A percentile compares a stretch with the other conserved stretches of the same genome.
Conservation (phyloP, 129 eudicot species). For the Ambrosia trifida region DNA sequence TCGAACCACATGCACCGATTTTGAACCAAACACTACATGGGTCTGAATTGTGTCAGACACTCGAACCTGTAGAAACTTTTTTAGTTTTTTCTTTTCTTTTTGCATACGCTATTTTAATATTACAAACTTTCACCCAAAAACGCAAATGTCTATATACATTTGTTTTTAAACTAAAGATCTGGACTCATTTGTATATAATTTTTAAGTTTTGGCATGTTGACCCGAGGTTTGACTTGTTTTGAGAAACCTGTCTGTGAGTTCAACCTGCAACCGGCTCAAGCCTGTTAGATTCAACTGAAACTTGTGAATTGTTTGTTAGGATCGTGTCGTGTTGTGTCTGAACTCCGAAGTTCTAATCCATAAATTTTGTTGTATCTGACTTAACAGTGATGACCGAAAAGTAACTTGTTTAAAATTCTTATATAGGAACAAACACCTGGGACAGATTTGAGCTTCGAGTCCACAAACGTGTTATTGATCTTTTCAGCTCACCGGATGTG, state of each 20-base stretch:
- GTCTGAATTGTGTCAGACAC: neutral
- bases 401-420: neutral
- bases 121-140: neutral
- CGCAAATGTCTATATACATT: neutral
- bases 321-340: neutral
- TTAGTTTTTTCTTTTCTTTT: neutral
- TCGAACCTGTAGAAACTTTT: neutral
- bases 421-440: constrained; percentile 81
- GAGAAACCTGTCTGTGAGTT: no score
- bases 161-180: neutral
- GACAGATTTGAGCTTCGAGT: constrained; percentile 92
- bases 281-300: no score
- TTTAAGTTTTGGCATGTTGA: neutral
- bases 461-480: constrained; percentile 97
- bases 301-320: no score
- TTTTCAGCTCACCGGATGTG: constrained; percentile 89
- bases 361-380: no score
- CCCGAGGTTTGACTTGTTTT: no score
- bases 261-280: no score
- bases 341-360: neutral
- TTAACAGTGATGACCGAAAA: neutral
- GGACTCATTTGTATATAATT: neutral
- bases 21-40: neutral
- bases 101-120: neutral
- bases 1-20: neutral